Conservation (phyloP, 2,329 filamentous ascomycete genomes). For the Simplicillium sp. region DNA sequence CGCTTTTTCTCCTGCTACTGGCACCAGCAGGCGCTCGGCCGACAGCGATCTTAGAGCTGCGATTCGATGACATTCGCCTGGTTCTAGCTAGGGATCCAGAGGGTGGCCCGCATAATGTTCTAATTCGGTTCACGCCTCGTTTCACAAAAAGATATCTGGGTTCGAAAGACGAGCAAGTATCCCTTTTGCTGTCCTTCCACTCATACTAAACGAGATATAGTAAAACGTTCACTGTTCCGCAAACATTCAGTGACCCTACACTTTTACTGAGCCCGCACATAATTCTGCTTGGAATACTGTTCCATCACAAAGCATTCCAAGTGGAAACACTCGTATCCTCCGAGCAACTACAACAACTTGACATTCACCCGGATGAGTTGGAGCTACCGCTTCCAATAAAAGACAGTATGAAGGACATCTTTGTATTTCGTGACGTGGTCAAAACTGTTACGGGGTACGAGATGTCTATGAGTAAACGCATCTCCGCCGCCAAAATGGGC, state of each 20-base stretch:
- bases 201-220: no score
- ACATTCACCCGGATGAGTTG: constrained; percentile 15
- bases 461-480: no score
- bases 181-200: no score
- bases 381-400: constrained; percentile 6
- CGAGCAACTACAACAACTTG: constrained; percentile 11
- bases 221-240: no score
- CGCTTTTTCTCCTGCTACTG: constrained; percentile 14
- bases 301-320: constrained; percentile 14
- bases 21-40: constrained; percentile 8
- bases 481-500: no score
- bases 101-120: constrained; percentile 8
- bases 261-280: constrained; percentile 2
- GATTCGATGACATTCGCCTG: constrained; percentile 9
- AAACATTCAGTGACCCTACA: no score
- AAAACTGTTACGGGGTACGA: no score
- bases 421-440: no score
- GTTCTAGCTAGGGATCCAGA: constrained; percentile 8
- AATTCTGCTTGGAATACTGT: constrained; percentile 19
- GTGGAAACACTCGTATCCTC: constrained; percentile 13
- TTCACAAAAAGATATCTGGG: no score
- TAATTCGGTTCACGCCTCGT: no score
- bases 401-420: no score
- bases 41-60: constrained; percentile 8
- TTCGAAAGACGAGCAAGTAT: no score